These are phyloP conservation scores for Fusarium floridanum DNA, from an alignment of 2,329 filamentous ascomycete species.

Conservation along the genomic window DNA sequence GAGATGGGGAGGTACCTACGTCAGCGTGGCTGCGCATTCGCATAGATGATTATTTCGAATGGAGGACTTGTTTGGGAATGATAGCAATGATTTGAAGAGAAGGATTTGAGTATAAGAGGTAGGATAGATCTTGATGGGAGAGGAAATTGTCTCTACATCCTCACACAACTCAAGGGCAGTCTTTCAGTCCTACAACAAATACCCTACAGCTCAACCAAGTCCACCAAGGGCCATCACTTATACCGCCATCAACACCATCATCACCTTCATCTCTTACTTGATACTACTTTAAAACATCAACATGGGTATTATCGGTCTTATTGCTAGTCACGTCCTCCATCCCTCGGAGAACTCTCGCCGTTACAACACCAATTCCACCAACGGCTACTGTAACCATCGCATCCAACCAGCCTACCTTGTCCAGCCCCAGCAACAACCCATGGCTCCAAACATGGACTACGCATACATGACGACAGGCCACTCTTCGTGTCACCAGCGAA, in stretches of 20 bases:
- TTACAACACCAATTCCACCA: not conserved
- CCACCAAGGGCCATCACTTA: not conserved
- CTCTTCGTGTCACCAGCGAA: constrained; percentile 23
- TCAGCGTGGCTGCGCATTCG: constrained; percentile 35
- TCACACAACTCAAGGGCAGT: not conserved
- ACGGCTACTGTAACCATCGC: constrained; percentile 4
- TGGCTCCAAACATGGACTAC: not conserved
- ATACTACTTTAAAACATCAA: not conserved
- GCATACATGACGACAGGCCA: not conserved
- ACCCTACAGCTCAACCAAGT: not conserved
- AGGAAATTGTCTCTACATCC: not conserved
- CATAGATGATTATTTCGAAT: constrained; percentile 30
- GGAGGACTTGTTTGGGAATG: constrained; percentile 22
- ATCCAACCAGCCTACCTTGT: constrained; percentile 6
- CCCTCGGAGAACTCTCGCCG: constrained; percentile 6
- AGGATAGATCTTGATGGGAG: not conserved
- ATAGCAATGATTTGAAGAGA: not conserved
- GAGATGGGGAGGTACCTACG: constrained; percentile 25
- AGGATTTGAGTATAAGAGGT: constrained; percentile 20
- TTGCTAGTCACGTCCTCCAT: constrained; percentile 10
- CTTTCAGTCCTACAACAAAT: not conserved
- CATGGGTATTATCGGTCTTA: constrained; percentile 40
- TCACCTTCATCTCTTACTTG: not conserved
- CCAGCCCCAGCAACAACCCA: constrained; percentile 13
- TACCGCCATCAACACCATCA: not conserved